These are phyloP conservation scores for Phytopythium aichiense DNA, from an alignment of 352 stramenopile species.

Conservation along the genomic window DNA sequence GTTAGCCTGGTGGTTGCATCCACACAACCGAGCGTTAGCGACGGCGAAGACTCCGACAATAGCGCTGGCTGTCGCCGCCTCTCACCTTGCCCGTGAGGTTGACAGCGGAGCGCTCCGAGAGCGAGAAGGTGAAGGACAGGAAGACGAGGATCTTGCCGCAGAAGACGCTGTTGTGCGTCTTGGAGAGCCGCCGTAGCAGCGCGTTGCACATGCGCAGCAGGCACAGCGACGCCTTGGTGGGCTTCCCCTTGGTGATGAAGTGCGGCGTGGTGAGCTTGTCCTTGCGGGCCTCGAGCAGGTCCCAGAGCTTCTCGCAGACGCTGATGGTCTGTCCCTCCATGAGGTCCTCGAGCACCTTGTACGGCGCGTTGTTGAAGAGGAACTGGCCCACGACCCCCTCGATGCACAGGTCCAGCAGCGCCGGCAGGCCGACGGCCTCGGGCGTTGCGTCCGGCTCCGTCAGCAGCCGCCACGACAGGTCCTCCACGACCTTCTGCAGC, in stretches of 20 bases:
- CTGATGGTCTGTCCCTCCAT: conserved; percentile 85
- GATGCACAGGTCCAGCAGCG: conserved; percentile 80
- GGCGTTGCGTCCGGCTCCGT: conserved; percentile 49
- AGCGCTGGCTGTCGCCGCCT: neutral
- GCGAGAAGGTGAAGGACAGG: conserved; percentile 80
- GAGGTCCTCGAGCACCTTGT: conserved; percentile 84
- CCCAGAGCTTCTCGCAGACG: conserved; percentile 85
- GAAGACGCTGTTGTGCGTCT: conserved; percentile 90
- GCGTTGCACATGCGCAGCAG: conserved; percentile 83
- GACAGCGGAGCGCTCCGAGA: conserved; percentile 82
- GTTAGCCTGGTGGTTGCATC: conserved; percentile 34
- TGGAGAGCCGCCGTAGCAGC: conserved; percentile 77
- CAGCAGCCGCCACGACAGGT: conserved; percentile 75
- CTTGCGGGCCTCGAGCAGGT: conserved; percentile 75
- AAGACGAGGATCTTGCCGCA: conserved; percentile 86
- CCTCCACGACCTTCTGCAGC: conserved; percentile 76
- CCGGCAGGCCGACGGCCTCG: conserved; percentile 52
- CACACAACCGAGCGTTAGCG: neutral
- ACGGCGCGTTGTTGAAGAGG: conserved; percentile 67
- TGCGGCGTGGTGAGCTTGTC: conserved; percentile 61
- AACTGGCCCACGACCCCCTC: conserved; percentile 60
- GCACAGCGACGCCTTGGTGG: conserved; percentile 78
- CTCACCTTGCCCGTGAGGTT: conserved; percentile 73
- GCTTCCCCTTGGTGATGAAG: conserved; percentile 60
- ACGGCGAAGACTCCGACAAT: neutral